phyloP scores from a whole-genome alignment of 192 early-diverging fungal species.

The Podila clonocystis region DNA sequence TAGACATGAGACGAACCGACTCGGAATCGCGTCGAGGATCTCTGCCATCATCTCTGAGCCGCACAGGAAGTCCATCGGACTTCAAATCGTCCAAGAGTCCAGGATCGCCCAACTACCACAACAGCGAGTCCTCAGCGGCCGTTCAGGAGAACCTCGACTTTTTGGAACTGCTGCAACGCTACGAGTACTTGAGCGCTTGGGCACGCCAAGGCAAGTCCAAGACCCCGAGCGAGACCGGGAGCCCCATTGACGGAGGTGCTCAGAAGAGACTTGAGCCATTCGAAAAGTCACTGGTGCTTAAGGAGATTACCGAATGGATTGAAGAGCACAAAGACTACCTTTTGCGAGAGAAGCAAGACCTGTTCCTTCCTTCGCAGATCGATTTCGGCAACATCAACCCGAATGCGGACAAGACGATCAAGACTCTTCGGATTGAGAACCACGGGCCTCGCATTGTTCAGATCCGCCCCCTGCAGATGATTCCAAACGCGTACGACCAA shows the following conservation, averaged over 20 bases:
- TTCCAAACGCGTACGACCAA: conserved; percentile 40
- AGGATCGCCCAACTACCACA: conserved; percentile 22
- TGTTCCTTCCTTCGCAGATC: conserved; percentile 31
- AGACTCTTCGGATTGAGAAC: conserved; percentile 43
- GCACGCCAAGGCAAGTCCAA: conserved; percentile 40
- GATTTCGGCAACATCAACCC: conserved; percentile 46
- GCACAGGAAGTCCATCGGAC: conserved; percentile 35
- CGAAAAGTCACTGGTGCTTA: conserved; percentile 36
- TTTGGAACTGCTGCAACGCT: conserved; percentile 39
- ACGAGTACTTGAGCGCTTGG: conserved; percentile 39
- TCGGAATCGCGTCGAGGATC: conserved; percentile 44
- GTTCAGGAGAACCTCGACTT: conserved; percentile 44
- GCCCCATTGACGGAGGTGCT: conserved; percentile 32
- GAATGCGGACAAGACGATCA: conserved; percentile 20
- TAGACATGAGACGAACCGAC: conserved; percentile 19
- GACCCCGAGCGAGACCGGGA: conserved; percentile 30
- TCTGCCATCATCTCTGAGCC: conserved; percentile 14
- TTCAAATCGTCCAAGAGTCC: conserved; percentile 31
- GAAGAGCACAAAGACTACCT: conserved; percentile 41
- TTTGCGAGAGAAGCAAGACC: conserved; percentile 25
- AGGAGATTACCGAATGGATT: conserved; percentile 48
- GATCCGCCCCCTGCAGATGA: conserved; percentile 30
- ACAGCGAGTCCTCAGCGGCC: conserved; percentile 22
- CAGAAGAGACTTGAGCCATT: conserved; percentile 42
- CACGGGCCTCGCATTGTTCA: conserved; percentile 32